Percentiles rank a stretch among this genome's conserved stretches.
These are phyloP conservation scores for Ostreobium quekettii DNA, from an alignment of 139 green algal species.

Conservation along the genomic window DNA sequence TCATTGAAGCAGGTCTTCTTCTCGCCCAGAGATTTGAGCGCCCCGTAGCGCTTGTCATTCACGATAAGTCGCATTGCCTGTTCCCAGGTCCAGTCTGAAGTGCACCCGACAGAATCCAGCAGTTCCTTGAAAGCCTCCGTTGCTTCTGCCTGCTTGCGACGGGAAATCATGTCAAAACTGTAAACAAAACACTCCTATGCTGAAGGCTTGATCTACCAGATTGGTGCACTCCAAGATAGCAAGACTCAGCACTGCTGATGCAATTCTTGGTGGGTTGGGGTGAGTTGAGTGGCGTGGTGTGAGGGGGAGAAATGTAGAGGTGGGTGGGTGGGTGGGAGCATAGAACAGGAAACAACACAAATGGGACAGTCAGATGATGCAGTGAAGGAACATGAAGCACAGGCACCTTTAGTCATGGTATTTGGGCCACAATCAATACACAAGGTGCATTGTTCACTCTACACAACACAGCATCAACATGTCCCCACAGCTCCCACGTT, in stretches of 20 bases:
- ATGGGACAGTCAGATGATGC: too few species aligned
- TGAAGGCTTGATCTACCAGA: neutral
- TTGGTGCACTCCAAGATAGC: neutral
- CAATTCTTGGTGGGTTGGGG: neutral
- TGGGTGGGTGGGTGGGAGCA: too few species aligned
- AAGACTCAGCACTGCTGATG: neutral
- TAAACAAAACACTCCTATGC: too few species aligned
- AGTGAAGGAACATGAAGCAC: too few species aligned
- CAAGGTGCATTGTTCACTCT: too few species aligned
- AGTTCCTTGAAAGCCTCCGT: slow-evolving; percentile 90
- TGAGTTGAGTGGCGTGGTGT: slow-evolving; percentile 1
- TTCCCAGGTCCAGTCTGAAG: slow-evolving; percentile 69
- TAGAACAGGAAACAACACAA: too few species aligned
- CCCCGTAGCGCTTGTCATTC: slow-evolving; percentile 64
- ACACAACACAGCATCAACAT: too few species aligned
- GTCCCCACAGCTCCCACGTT: too few species aligned
- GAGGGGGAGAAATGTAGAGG: too few species aligned
- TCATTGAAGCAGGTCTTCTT: slow-evolving; percentile 89
- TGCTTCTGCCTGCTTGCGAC: slow-evolving; percentile 57
- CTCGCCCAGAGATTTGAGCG: slow-evolving; percentile 80
- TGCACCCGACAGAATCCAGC: slow-evolving; percentile 47
- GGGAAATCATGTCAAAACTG: neutral
- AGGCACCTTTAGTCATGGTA: too few species aligned
- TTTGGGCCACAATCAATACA: too few species aligned
- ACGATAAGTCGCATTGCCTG: slow-evolving; percentile 62